Percentiles rank a stretch among this genome's conserved stretches.
Evolutionary conservation across 2,329 filamentous ascomycete species (phyloP).

Genomic region (Periglandula ipomoeae): DNA sequence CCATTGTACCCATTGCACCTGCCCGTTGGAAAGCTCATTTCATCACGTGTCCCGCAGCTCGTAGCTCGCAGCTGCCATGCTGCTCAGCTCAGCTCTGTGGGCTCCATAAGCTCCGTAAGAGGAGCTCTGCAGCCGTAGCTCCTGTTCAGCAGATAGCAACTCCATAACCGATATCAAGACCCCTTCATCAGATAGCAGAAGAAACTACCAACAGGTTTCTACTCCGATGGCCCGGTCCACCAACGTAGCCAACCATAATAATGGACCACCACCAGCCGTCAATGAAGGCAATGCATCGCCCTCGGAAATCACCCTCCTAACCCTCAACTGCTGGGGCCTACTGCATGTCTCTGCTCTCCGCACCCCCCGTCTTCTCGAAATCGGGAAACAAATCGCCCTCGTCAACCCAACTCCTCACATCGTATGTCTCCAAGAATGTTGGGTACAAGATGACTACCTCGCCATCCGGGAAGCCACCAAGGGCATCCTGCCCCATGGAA

Average conservation of each 20-base stretch:
- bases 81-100: background rate
- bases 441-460: conserved; percentile 76
- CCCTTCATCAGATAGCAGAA: background rate
- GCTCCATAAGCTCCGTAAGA: no score
- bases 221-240: background rate
- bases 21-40: background rate
- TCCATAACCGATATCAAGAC: background rate
- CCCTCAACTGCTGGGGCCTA: conserved; percentile 95
- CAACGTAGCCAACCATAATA: background rate
- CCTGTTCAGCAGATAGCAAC: background rate
- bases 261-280: conserved; percentile 3
- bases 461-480: conserved; percentile 66
- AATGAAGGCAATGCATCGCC: conserved; percentile 26
- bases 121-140: no score
- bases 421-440: conserved; percentile 92
- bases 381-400: conserved; percentile 68
- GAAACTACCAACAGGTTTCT: background rate
- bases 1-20: background rate
- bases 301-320: conserved; percentile 65
- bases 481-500: conserved; percentile 73
- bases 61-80: no score
- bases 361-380: conserved; percentile 68
- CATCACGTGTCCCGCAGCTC: conserved; percentile 2
- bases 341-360: conserved; percentile 77
- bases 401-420: conserved; percentile 66